phyloP scores from a whole-genome alignment of 176 grass and related monocot genomes.

The Hordeum marinum region DNA sequence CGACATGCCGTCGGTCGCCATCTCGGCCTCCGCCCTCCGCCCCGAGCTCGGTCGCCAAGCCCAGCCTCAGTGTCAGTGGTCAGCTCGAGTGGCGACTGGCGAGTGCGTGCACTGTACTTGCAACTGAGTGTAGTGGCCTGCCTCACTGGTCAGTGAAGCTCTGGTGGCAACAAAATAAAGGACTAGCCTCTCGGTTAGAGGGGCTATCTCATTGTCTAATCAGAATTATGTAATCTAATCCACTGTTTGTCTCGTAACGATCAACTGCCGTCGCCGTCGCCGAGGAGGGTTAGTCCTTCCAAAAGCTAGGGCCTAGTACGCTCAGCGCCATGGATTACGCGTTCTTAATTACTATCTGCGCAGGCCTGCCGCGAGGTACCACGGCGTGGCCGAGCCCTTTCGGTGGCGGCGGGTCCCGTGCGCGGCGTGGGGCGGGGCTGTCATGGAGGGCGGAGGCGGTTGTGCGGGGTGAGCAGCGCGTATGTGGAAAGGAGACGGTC shows the following conservation, averaged over 20 bases:
- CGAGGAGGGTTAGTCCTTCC: slow-evolving; percentile 2
- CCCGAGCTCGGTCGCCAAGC: neutral
- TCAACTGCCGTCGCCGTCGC: slow-evolving; percentile 11
- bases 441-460: too few relatives aligned
- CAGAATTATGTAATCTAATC: neutral
- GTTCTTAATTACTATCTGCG: neutral
- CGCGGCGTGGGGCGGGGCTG: too few relatives aligned
- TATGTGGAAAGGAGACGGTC: too few relatives aligned
- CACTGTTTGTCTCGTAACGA: slow-evolving; percentile 23
- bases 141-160: neutral
- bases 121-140: neutral
- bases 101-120: neutral
- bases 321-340: neutral
- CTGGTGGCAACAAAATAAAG: slow-evolving; percentile 4
- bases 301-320: slow-evolving; percentile 33
- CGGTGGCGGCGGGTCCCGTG: neutral
- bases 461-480: neutral
- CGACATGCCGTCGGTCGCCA: slow-evolving; percentile 44
- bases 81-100: neutral
- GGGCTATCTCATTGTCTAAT: slow-evolving; percentile 4
- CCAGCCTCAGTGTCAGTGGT: neutral
- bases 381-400: neutral
- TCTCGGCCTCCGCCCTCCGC: neutral
- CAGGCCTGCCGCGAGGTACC: neutral
- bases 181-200: slow-evolving; percentile 5